These are phyloP conservation scores for Phytopythium montanum DNA, from an alignment of 352 stramenopile genomes.

Conservation along the genomic window DNA sequence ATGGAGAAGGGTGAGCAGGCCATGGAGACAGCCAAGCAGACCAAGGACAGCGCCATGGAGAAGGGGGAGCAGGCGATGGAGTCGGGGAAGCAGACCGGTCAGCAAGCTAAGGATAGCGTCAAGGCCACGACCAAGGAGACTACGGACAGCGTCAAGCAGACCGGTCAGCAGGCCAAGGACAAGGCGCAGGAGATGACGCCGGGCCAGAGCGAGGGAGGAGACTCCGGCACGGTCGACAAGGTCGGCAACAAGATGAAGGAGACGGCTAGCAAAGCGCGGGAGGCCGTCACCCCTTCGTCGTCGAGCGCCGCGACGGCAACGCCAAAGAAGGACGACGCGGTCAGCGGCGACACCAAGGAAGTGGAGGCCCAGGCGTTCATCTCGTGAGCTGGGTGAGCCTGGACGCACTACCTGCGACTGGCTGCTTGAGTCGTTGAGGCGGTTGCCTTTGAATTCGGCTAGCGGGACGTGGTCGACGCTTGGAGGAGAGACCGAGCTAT, in stretches of 20 bases:
- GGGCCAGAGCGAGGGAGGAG: neutral
- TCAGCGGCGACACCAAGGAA: slow-evolving; percentile 5
- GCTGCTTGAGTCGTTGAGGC: slow-evolving; percentile 4
- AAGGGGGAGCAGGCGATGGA: slow-evolving; percentile 13
- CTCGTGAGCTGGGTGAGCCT: too few species aligned
- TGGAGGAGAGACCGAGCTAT: neutral
- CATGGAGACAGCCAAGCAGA: slow-evolving; percentile 18
- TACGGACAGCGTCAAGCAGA: too few species aligned
- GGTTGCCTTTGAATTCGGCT: slow-evolving; percentile 10
- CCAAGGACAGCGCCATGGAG: slow-evolving; percentile 9
- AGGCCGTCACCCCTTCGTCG: neutral
- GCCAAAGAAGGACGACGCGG: neutral
- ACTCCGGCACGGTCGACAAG: neutral
- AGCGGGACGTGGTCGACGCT: neutral
- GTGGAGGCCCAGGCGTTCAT: too few species aligned
- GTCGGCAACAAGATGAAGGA: neutral
- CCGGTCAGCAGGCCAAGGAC: neutral
- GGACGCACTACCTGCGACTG: neutral
- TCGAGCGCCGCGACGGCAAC: neutral
- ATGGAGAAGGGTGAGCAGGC: slow-evolving; percentile 14
- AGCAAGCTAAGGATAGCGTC: neutral
- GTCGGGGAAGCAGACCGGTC: slow-evolving; percentile 7
- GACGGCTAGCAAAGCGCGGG: neutral
- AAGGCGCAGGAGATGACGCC: slow-evolving; percentile 1
- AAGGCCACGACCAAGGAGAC: neutral